phyloP scores from a whole-genome alignment of 768 basidiomycete genomes.

The Psilocybe cyanescens region DNA sequence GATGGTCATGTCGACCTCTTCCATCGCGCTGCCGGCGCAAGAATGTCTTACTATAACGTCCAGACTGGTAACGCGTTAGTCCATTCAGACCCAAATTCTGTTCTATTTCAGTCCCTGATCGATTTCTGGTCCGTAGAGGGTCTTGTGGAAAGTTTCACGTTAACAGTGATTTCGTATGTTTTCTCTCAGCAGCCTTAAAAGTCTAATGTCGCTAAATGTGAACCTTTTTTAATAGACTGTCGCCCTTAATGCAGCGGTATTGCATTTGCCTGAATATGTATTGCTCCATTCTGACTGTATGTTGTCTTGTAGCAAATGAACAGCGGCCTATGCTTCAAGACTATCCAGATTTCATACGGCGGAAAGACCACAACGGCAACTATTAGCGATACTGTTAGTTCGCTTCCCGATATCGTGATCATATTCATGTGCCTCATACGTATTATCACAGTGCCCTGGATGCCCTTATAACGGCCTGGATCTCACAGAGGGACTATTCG shows the following conservation, averaged over 20 bases:
- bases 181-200: not conserved
- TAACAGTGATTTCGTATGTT: slow-evolving; percentile 33
- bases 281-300: slow-evolving; percentile 19
- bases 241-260: slow-evolving; percentile 43
- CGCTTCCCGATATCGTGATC: not conserved
- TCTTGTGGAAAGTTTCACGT: slow-evolving; percentile 32
- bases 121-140: slow-evolving; percentile 23
- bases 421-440: slow-evolving; percentile 10
- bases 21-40: slow-evolving; percentile 40
- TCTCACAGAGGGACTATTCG: slow-evolving; percentile 68
- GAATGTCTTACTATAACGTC: slow-evolving; percentile 58
- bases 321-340: slow-evolving; percentile 56
- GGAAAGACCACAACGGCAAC: slow-evolving; percentile 62
- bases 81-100: not conserved
- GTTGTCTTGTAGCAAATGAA: slow-evolving; percentile 54
- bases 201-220: not conserved
- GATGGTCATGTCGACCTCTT: slow-evolving; percentile 42
- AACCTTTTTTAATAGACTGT: slow-evolving; percentile 47
- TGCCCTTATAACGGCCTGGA: slow-evolving; percentile 73
- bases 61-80: slow-evolving; percentile 30
- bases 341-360: slow-evolving; percentile 61
- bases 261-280: slow-evolving; percentile 13
- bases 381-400: slow-evolving; percentile 63
- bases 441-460: slow-evolving; percentile 18
- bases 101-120: slow-evolving; percentile 8